phyloP scores from a whole-genome alignment of 352 stramenopile genomes.

The Hyaloperonospora arabidopsidis region DNA sequence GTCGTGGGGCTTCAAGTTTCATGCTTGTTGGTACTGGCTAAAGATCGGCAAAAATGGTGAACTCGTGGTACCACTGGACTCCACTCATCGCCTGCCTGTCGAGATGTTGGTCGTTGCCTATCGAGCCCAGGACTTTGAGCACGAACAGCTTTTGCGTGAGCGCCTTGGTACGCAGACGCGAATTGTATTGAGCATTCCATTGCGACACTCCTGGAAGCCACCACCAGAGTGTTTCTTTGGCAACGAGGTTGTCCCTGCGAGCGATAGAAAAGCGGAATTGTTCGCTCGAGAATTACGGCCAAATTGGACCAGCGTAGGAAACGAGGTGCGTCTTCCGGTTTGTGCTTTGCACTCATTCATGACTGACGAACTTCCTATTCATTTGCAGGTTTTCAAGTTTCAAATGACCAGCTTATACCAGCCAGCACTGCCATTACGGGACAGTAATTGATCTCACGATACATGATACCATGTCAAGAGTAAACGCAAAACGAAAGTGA shows the following conservation, averaged over 20 bases:
- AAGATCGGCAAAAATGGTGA: conserved; percentile 52
- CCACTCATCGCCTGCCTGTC: conserved; percentile 53
- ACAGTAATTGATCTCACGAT: too few species aligned
- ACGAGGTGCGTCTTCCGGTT: conserved; percentile 30
- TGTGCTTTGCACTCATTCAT: not conserved
- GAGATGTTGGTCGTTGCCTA: conserved; percentile 59
- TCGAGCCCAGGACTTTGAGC: conserved; percentile 19
- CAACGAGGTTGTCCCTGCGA: conserved; percentile 2
- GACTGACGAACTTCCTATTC: conserved; percentile 1
- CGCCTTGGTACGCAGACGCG: conserved; percentile 29
- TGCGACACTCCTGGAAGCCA: conserved; percentile 75
- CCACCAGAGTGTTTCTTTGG: conserved; percentile 53
- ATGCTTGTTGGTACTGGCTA: conserved; percentile 70
- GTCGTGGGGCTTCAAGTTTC: conserved; percentile 47
- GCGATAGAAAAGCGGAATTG: conserved; percentile 38
- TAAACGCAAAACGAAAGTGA: too few species aligned
- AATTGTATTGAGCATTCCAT: conserved; percentile 55
- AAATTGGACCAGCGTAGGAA: conserved; percentile 53
- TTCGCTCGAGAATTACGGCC: conserved; percentile 64
- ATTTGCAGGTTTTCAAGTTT: conserved; percentile 49
- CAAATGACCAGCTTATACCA: conserved; percentile 21
- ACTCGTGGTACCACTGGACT: conserved; percentile 51
- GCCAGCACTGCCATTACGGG: not conserved
- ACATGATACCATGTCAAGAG: too few species aligned
- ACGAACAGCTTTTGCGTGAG: conserved; percentile 14